These are phyloP conservation scores for Saccharomycopsis vini DNA, from an alignment of 805 yeast genomes.

Conservation along the genomic window DNA sequence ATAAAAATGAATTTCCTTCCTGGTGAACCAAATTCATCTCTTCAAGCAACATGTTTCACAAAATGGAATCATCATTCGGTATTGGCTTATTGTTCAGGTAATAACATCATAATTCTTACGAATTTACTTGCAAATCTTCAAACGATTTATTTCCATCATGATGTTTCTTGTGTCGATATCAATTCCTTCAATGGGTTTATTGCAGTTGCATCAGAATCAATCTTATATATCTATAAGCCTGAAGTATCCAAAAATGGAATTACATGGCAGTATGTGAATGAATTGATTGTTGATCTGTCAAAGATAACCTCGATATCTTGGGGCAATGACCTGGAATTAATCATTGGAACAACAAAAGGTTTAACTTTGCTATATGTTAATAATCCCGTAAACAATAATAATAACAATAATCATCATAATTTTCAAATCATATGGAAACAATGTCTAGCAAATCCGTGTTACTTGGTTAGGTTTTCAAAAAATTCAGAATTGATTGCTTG, in stretches of 20 bases:
- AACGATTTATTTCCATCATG: conserved; percentile 62
- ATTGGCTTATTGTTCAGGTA: conserved; percentile 73
- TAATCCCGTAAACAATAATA: conserved; percentile 20
- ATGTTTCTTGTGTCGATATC: conserved; percentile 59
- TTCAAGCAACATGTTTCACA: conserved; percentile 11
- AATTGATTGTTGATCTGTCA: conserved; percentile 23
- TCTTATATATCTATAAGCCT: conserved; percentile 47
- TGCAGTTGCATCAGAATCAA: conserved; percentile 40
- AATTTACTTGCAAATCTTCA: conserved; percentile 52
- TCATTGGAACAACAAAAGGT: conserved; percentile 44
- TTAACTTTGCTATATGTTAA: conserved; percentile 44
- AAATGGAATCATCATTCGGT: conserved; percentile 17
- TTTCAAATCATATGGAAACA: conserved; percentile 31
- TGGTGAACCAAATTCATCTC: conserved; percentile 18
- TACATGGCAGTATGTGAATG: conserved; percentile 34
- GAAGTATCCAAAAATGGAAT: conserved; percentile 19
- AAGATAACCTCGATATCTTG: conserved; percentile 41
- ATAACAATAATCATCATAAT: conserved; percentile 35
- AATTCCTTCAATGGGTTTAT: conserved; percentile 51
- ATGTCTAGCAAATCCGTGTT: conserved; percentile 53
- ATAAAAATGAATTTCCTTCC: conserved; percentile 19
- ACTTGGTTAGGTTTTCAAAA: conserved; percentile 49
- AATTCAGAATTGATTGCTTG: conserved; percentile 62
- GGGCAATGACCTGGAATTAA: conserved; percentile 49
- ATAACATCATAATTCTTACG: conserved; percentile 63